Percentiles rank a stretch among this genome's conserved stretches.
phyloP scores from a whole-genome alignment of 352 stramenopile genomes.

The Globisporangium canariense region DNA sequence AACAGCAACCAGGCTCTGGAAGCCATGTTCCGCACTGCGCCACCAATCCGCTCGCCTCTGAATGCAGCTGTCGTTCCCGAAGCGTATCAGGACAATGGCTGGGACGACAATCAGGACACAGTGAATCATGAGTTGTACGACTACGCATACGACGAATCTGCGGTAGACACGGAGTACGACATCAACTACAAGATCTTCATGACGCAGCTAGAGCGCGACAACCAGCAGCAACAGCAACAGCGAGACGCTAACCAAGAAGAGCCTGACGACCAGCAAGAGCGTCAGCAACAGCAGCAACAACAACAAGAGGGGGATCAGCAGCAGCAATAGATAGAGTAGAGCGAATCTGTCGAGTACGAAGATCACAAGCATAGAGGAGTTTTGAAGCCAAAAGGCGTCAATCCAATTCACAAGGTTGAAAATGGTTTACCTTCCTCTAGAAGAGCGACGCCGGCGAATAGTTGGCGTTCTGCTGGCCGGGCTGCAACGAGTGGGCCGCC shows the following conservation, averaged over 20 bases:
- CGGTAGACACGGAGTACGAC: conserved; percentile 55
- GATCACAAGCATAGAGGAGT: background rate
- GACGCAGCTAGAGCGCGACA: conserved; percentile 40
- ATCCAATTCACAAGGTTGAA: background rate
- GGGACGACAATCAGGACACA: background rate
- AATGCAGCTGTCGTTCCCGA: background rate
- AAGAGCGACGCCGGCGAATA: conserved; percentile 15
- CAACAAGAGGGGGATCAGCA: conserved; percentile 8
- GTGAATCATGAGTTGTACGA: conserved; percentile 16
- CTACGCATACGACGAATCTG: conserved; percentile 19
- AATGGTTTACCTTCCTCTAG: conserved; percentile 6
- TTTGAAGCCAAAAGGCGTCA: background rate
- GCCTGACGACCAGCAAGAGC: conserved; percentile 12
- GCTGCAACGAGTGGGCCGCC: conserved; percentile 41
- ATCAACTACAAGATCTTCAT: conserved; percentile 75
- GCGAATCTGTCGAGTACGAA: background rate
- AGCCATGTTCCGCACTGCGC: conserved; percentile 15
- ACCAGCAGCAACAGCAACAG: conserved; percentile 16
- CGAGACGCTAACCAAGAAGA: conserved; percentile 16
- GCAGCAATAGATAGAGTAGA: conserved; percentile 2
- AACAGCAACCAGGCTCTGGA: conserved; percentile 9
- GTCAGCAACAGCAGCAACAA: background rate
- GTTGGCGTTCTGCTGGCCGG: conserved; percentile 14
- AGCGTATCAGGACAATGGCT: background rate
- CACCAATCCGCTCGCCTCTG: background rate